Percentiles rank a stretch among this genome's conserved stretches.
Evolutionary conservation across 768 basidiomycete genomes (phyloP).

Genomic region (Exidia glandulosa): DNA sequence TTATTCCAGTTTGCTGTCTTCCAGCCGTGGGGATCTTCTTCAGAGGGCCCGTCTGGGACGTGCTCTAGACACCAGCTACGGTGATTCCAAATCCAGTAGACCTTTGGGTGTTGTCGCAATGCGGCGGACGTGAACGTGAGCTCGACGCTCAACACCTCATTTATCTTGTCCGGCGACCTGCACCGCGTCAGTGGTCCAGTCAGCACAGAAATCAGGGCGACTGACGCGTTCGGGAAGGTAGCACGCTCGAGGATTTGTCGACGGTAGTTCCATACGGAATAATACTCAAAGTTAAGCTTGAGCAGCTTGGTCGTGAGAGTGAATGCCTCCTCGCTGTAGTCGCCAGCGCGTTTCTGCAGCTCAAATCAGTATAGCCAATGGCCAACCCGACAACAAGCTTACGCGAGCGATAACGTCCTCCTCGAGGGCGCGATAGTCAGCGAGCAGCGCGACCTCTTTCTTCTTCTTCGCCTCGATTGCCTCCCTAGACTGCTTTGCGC

Average conservation of each 20-base stretch:
- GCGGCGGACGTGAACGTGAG: conserved; percentile 70
- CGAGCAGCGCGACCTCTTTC: conserved; percentile 65
- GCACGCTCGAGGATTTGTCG: conserved; percentile 65
- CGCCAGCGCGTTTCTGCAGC: conserved; percentile 54
- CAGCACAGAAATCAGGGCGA: conserved; percentile 11
- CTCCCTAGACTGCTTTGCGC: conserved; percentile 44
- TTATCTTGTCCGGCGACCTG: conserved; percentile 52
- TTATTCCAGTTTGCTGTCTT: conserved; percentile 68
- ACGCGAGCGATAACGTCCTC: conserved; percentile 56
- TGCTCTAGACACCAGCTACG: conserved; percentile 89
- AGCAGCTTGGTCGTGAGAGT: conserved; percentile 68
- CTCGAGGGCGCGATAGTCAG: conserved; percentile 59
- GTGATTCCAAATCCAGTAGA: conserved; percentile 99
- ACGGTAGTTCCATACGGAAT: conserved; percentile 94
- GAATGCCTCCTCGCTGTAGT: conserved; percentile 67
- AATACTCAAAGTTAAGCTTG: conserved; percentile 86
- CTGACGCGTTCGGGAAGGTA: conserved; percentile 57
- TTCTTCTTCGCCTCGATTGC: conserved; percentile 55
- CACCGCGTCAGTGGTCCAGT: conserved; percentile 1
- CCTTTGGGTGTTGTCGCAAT: conserved; percentile 80
- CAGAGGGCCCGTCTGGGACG: conserved; percentile 61
- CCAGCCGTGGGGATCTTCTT: conserved; percentile 53
- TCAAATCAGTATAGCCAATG: neutral
- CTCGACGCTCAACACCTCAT: conserved; percentile 58
- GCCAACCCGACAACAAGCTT: conserved; percentile 13